Evolutionary conservation across 805 yeast genomes (phyloP).

Genomic region (Lipomyces mesembrius): DNA sequence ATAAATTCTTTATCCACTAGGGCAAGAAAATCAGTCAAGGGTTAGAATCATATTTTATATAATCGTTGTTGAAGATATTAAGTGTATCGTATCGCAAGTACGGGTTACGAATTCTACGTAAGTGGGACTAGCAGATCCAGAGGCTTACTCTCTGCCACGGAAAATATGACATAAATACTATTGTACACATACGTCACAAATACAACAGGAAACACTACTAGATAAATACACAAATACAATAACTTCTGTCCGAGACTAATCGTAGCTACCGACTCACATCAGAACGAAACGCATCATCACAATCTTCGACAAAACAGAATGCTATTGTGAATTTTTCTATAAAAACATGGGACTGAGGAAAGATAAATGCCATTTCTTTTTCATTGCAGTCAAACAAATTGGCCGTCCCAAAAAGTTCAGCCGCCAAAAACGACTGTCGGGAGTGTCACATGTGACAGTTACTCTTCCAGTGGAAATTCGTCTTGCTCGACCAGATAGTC

Average conservation of each 20-base stretch:
- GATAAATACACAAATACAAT: neutral
- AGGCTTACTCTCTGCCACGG: neutral
- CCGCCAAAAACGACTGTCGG: neutral
- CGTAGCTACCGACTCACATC: neutral
- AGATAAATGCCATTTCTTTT: neutral
- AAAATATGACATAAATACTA: neutral
- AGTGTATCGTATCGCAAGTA: no score
- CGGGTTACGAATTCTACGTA: no score
- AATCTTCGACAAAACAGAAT: neutral
- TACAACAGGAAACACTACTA: neutral
- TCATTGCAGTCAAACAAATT: neutral
- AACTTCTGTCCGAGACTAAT: neutral
- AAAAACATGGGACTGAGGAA: no score
- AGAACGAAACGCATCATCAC: neutral
- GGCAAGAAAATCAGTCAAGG: no score
- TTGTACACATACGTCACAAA: constrained; percentile 2
- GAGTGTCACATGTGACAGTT: neutral
- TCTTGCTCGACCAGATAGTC: constrained; percentile 68
- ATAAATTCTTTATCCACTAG: no score
- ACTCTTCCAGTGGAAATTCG: constrained; percentile 46
- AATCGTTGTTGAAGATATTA: no score
- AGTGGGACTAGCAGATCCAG: no score
- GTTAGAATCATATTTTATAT: no score
- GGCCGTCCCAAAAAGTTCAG: neutral
- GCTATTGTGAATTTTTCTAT: neutral